Evolutionary conservation across 2,329 filamentous ascomycete species (phyloP).

Genomic region (Beauveria caledonica): DNA sequence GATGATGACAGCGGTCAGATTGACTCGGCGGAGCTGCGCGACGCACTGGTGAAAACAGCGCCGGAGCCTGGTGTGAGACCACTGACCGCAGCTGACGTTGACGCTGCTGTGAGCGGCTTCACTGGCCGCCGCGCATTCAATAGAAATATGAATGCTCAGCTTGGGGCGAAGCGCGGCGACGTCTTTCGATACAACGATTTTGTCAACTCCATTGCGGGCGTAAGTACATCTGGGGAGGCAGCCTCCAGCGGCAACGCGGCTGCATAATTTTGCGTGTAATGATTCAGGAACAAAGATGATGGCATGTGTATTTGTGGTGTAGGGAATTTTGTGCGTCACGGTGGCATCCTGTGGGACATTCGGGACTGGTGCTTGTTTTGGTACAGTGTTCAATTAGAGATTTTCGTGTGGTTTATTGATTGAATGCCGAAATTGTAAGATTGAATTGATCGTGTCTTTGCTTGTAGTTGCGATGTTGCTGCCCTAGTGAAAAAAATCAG

Average conservation of each 20-base stretch:
- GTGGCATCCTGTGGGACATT: background rate
- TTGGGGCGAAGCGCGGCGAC: slow-evolving; percentile 62
- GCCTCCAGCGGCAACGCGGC: slow-evolving; percentile 23
- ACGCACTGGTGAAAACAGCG: slow-evolving; percentile 73
- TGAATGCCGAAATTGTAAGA: background rate
- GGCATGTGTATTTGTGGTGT: background rate
- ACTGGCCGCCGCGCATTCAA: slow-evolving; percentile 76
- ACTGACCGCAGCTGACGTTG: slow-evolving; percentile 66
- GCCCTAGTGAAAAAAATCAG: background rate
- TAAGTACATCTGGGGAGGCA: slow-evolving; percentile 33
- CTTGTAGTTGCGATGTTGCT: background rate
- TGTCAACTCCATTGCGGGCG: slow-evolving; percentile 60
- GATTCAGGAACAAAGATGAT: background rate
- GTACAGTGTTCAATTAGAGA: too few species aligned
- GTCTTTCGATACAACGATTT: slow-evolving; percentile 95
- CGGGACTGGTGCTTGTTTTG: background rate
- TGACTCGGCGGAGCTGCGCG: slow-evolving; percentile 71
- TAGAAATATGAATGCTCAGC: slow-evolving; percentile 44
- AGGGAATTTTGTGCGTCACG: too few species aligned
- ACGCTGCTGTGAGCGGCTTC: slow-evolving; percentile 81
- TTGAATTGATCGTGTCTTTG: background rate
- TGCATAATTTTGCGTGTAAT: slow-evolving; percentile 1
- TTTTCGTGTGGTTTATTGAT: background rate
- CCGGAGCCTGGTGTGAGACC: slow-evolving; percentile 62
- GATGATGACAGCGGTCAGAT: slow-evolving; percentile 92